These are phyloP conservation scores for Camellia japonica DNA, from an alignment of 148 eudicot species.

Conservation along the genomic window DNA sequence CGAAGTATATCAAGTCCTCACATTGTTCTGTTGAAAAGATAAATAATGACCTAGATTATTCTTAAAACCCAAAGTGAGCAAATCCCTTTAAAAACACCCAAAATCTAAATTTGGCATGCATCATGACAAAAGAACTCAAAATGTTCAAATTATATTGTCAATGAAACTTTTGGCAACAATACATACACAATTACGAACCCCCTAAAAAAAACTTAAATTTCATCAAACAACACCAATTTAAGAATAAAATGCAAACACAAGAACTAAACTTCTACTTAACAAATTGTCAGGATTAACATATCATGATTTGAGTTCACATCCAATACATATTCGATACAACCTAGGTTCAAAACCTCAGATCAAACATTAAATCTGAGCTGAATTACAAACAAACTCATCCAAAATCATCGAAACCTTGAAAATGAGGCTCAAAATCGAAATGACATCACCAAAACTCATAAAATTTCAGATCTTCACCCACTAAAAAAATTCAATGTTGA, in stretches of 20 bases:
- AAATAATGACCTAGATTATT: background rate
- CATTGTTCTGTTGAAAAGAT: background rate
- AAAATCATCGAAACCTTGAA: background rate
- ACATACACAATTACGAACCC: background rate
- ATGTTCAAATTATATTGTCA: background rate
- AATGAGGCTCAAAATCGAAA: background rate
- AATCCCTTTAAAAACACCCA: background rate
- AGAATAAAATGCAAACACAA: slow-evolving; percentile 1
- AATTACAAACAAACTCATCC: background rate
- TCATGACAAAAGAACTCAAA: background rate
- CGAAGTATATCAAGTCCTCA: background rate
- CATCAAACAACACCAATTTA: background rate
- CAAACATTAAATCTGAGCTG: background rate
- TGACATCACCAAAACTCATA: background rate
- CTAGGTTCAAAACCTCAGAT: slow-evolving; percentile 5
- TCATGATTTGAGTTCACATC: background rate
- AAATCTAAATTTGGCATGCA: background rate
- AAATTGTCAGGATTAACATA: background rate
- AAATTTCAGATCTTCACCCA: slow-evolving; percentile 29
- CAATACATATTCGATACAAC: background rate
- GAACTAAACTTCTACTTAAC: background rate
- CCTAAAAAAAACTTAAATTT: background rate
- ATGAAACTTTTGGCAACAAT: background rate
- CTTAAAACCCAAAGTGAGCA: background rate
- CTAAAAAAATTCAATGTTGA: background rate